Base-by-base conservation (phyloP, 805 yeast species). In the Maudiozyma serrabonitensis region DNA sequence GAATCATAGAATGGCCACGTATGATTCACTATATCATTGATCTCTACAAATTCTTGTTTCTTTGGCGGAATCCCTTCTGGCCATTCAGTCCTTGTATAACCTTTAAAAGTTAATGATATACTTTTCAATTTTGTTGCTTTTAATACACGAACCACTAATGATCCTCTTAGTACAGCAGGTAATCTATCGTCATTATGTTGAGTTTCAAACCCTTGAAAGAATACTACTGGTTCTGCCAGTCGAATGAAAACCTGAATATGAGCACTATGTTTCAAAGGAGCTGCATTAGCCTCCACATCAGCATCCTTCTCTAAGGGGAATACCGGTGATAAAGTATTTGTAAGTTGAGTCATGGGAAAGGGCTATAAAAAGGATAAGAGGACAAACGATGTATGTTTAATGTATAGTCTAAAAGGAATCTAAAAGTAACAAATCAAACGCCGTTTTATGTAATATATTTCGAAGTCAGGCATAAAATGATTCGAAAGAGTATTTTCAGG, bases 41-140 rank as follows among this genome's bases (percentile, higher is more conserved):
- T 64, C 56, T 93, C 99, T 34, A 67, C 64, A 52, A 78, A 81
- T 13, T 81, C 84, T 16, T 72, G 71, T 55, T 81, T 81, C 62
- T 84, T 87, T 0, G 97, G 96, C 0, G 98, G 98, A 18, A 91
- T 90, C 2, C 99, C 99, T 61, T 93, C 97, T 2, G 97, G 97
- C 96, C 97, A 90, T 52, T 90, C 96, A 0, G 96, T 90, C 55
- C 85, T 75, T 37, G 85, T 77, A 1, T 65, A 61, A 1, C 96
- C 97, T 47, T 74, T 74, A 56, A 90, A 80, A 1, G 73, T 70
- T 45, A 90, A 70, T 4, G 69, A 63, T 12, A 90, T 78, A 18
- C 76, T 63, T 64, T 84, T 87, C 52, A 90, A 70, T 62, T 81
- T 86, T 28, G 82, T 73, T 0, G 91, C 82, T 58, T 87, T 88